These are phyloP conservation scores for Zygoascus biomembranicola DNA, from an alignment of 805 yeast species.

Conservation along the genomic window DNA sequence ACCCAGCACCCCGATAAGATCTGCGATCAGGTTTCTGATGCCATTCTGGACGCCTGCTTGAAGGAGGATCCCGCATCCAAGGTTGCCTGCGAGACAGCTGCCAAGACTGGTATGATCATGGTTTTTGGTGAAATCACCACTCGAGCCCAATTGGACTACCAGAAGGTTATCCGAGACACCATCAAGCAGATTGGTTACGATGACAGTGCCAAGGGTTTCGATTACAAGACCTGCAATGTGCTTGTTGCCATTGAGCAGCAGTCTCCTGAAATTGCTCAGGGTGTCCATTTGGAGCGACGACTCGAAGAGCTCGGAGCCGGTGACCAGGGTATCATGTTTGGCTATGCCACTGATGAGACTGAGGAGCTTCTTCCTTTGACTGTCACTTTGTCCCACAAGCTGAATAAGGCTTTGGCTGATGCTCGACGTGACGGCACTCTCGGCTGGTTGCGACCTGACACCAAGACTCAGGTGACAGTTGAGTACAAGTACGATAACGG, in stretches of 20 bases:
- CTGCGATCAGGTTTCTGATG: conserved; percentile 98
- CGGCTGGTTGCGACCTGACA: conserved; percentile 98
- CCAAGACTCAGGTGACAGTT: conserved; percentile 98
- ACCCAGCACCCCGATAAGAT: conserved; percentile 37
- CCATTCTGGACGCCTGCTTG: conserved; percentile 95
- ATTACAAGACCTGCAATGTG: conserved; percentile 98
- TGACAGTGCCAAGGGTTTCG: conserved; percentile 91
- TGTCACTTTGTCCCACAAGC: conserved; percentile 85
- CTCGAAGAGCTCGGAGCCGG: conserved; percentile 98
- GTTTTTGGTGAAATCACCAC: conserved; percentile 99
- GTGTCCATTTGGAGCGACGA: conserved; percentile 91
- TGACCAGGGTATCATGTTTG: conserved; percentile 99
- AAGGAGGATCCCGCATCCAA: conserved; percentile 93
- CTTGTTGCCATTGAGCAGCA: conserved; percentile 99
- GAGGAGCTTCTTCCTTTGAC: conserved; percentile 96
- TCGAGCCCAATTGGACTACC: conserved; percentile 90
- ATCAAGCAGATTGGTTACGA: conserved; percentile 98
- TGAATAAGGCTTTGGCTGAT: conserved; percentile 92
- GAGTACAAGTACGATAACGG: conserved; percentile 93
- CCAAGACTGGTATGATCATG: conserved; percentile 99
- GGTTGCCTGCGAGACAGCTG: conserved; percentile 99
- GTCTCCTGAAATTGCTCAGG: conserved; percentile 98
- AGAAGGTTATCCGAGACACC: conserved; percentile 95
- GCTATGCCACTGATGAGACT: conserved; percentile 98
- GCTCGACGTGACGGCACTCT: conserved; percentile 95